Evolutionary conservation across 306 rosid species (phyloP).

Genomic region (Trichosanthes cucumerina): DNA sequence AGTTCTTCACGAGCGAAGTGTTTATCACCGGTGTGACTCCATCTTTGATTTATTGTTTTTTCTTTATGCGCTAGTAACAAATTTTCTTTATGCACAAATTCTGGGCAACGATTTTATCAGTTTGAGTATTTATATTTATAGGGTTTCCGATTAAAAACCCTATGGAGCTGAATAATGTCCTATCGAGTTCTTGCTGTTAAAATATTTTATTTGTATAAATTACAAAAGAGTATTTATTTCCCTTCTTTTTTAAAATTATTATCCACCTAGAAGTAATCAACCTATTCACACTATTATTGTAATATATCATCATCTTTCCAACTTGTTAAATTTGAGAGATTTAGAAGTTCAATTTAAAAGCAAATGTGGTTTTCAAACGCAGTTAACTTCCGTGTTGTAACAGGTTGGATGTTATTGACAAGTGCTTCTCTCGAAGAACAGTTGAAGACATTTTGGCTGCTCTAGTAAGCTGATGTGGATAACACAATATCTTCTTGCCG

Average conservation of each 20-base stretch:
- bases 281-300: not conserved
- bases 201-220: not conserved
- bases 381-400: conserved; percentile 2
- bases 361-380: not conserved
- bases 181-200: not conserved
- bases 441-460: conserved; percentile 62
- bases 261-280: not conserved
- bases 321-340: not conserved
- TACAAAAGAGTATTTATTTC: not conserved
- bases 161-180: not conserved
- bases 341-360: not conserved
- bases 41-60: not conserved
- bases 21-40: conserved; percentile 47
- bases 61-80: not conserved
- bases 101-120: not conserved
- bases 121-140: not conserved
- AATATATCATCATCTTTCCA: not conserved
- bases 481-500: not conserved
- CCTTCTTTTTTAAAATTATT: not conserved
- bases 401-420: conserved; percentile 70
- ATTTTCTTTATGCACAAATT: not conserved
- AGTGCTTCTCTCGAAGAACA: conserved; percentile 68
- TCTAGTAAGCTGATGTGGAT: conserved; percentile 49
- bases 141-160: not conserved
- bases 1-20: conserved; percentile 44